Percentiles rank a stretch among this genome's conserved stretches.
Conservation (phyloP, 805 yeast genomes). For the Wickerhamomyces bovis region DNA sequence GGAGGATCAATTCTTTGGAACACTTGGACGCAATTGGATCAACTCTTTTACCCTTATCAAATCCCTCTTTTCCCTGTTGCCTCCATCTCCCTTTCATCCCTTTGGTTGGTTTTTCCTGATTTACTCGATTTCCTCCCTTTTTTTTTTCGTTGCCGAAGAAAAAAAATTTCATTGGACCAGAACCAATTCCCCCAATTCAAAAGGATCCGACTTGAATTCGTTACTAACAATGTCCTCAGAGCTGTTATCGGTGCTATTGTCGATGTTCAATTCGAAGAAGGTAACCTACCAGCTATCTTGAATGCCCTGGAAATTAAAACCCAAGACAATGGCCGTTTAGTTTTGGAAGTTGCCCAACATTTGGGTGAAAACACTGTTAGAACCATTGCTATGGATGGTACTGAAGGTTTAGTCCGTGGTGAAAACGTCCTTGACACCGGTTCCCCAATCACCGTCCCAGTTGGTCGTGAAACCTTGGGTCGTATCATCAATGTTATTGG, state of each 20-base stretch:
- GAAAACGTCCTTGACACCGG: slow-evolving; percentile 89
- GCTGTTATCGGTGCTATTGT: slow-evolving; percentile 99
- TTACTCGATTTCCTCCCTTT: not conserved
- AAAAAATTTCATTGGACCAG: not conserved
- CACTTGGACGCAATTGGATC: no score
- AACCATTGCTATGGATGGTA: slow-evolving; percentile 99
- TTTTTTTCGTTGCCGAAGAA: not conserved
- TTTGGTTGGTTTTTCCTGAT: not conserved
- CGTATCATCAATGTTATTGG: slow-evolving; percentile 97
- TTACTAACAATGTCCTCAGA: slow-evolving; percentile 36
- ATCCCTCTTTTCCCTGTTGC: no score
- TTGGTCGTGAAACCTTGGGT: slow-evolving; percentile 98
- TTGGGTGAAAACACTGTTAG: slow-evolving; percentile 99
- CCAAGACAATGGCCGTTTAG: slow-evolving; percentile 70
- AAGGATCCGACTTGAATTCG: not conserved
- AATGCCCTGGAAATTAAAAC: slow-evolving; percentile 90
- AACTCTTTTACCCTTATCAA: no score
- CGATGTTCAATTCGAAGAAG: slow-evolving; percentile 98
- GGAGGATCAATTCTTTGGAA: no score
- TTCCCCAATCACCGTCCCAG: slow-evolving; percentile 98
- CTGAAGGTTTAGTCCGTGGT: slow-evolving; percentile 99
- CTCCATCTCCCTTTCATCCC: no score
- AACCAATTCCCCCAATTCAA: not conserved
- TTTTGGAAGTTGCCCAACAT: slow-evolving; percentile 98
- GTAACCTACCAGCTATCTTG: slow-evolving; percentile 93